A percentile compares a stretch with the other conserved stretches of the same genome.
These are phyloP conservation scores for Cryptococcus sp. DNA, from an alignment of 1,284 basidiomycete genomes.

Conservation along the genomic window DNA sequence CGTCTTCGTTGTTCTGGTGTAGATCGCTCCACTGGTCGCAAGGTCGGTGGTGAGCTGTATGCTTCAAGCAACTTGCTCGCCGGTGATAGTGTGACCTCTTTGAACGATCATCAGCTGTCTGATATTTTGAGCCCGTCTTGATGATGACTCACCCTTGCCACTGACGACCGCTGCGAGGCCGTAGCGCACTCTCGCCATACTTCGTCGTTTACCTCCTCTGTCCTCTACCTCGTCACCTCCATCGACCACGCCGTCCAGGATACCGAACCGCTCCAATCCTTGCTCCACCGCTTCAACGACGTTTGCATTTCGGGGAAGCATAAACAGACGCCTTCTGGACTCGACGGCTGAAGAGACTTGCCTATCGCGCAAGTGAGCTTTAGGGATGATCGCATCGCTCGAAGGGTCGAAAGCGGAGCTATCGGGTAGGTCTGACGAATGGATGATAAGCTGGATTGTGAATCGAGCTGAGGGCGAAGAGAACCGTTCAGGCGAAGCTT, in stretches of 20 bases:
- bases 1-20: conserved; percentile 73
- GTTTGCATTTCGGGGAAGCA: conserved; percentile 89
- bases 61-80: conserved; percentile 82
- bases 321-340: conserved; percentile 72
- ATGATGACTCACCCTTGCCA: conserved; percentile 62
- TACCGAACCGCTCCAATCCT: conserved; percentile 87
- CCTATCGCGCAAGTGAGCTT: conserved; percentile 24
- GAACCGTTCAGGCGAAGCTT: conserved; percentile 69
- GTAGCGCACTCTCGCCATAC: conserved; percentile 76
- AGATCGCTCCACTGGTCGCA: conserved; percentile 65
- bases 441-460: conserved; percentile 80
- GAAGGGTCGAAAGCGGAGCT: conserved; percentile 89
- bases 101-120: conserved; percentile 3
- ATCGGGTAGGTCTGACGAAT: conserved; percentile 86
- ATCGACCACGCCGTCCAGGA: conserved; percentile 91
- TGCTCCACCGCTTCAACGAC: conserved; percentile 95
- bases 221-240: conserved; percentile 97
- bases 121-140: not conserved
- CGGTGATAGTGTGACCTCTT: conserved; percentile 74
- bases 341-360: conserved; percentile 17
- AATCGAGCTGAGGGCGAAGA: conserved; percentile 79
- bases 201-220: conserved; percentile 77
- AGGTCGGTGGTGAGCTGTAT: conserved; percentile 72
- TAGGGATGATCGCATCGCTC: conserved; percentile 86
- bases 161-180: conserved; percentile 63